Conservation (phyloP, 129 eudicot genomes). For the Mikania micrantha region DNA sequence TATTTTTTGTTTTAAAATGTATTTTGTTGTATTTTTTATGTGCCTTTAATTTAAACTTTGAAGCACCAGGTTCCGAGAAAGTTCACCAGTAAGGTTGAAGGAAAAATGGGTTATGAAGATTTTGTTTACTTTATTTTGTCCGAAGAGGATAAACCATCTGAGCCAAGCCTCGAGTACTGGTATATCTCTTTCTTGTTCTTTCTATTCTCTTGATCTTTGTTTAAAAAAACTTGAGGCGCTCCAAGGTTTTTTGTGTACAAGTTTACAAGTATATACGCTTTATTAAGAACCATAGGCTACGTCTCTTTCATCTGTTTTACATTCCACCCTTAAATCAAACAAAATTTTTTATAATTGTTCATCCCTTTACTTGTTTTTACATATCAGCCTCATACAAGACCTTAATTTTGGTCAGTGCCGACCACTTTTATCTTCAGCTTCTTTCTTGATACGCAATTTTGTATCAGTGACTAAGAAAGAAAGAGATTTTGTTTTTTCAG, state of each 20-base stretch:
- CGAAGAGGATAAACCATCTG: conserved; percentile 23
- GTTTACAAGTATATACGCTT: no score
- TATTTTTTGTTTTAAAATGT: background rate
- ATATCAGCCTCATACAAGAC: no score
- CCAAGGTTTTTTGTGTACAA: no score
- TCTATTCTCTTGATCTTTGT: background rate
- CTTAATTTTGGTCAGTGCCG: no score
- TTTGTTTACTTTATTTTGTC: conserved; percentile 26
- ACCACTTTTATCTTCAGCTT: background rate
- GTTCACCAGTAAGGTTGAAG: conserved; percentile 21
- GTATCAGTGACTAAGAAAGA: background rate
- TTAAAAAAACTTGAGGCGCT: no score
- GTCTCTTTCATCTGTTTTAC: no score
- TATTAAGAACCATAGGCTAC: no score
- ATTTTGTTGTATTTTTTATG: background rate
- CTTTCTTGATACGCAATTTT: background rate
- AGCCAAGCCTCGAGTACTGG: conserved; percentile 28
- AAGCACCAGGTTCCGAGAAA: conserved; percentile 17
- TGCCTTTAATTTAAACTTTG: background rate
- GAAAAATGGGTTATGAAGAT: conserved; percentile 30
- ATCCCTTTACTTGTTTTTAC: no score
- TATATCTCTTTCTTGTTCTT: background rate
- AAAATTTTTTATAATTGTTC: no score
- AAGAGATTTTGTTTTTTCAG: conserved; percentile 29
- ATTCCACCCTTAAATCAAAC: no score